phyloP scores from a whole-genome alignment of 2,329 filamentous ascomycete species.

The Lojkania enalia region DNA sequence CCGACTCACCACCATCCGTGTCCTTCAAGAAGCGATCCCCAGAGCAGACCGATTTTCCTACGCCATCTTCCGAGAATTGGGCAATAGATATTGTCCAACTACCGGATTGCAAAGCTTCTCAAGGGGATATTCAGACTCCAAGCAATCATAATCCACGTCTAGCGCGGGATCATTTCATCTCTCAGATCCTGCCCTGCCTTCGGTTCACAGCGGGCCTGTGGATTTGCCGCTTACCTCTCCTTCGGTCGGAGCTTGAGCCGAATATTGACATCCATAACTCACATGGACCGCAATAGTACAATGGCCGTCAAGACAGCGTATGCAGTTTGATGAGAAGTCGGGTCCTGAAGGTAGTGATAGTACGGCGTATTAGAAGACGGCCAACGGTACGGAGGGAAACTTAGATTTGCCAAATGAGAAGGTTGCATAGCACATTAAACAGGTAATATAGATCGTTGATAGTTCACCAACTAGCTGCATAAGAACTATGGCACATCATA shows the following conservation, averaged over 20 bases:
- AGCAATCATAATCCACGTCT: constrained; percentile 77
- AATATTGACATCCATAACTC: constrained; percentile 71
- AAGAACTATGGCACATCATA: constrained; percentile 54
- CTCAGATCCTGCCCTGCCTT: constrained; percentile 56
- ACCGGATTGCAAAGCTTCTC: constrained; percentile 76
- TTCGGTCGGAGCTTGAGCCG: constrained; percentile 57
- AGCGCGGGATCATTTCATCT: constrained; percentile 61
- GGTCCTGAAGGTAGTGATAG: constrained; percentile 82
- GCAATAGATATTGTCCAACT: constrained; percentile 78
- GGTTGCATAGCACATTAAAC: constrained; percentile 69
- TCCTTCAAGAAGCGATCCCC: constrained; percentile 75
- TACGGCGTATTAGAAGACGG: constrained; percentile 69
- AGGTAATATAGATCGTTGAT: constrained; percentile 73
- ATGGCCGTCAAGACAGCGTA: constrained; percentile 73
- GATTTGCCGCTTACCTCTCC: constrained; percentile 44
- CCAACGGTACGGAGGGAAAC: constrained; percentile 58
- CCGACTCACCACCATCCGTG: constrained; percentile 69
- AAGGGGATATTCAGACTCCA: constrained; percentile 72
- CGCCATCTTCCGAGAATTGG: constrained; percentile 66
- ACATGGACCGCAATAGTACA: constrained; percentile 74
- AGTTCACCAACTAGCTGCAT: constrained; percentile 73
- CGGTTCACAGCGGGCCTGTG: constrained; percentile 31
- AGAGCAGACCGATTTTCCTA: constrained; percentile 71
- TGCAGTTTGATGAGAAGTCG: constrained; percentile 78
- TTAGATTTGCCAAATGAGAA: constrained; percentile 69